Conservation (phyloP, 768 basidiomycete genomes). For the Naganishia vishniacii region DNA sequence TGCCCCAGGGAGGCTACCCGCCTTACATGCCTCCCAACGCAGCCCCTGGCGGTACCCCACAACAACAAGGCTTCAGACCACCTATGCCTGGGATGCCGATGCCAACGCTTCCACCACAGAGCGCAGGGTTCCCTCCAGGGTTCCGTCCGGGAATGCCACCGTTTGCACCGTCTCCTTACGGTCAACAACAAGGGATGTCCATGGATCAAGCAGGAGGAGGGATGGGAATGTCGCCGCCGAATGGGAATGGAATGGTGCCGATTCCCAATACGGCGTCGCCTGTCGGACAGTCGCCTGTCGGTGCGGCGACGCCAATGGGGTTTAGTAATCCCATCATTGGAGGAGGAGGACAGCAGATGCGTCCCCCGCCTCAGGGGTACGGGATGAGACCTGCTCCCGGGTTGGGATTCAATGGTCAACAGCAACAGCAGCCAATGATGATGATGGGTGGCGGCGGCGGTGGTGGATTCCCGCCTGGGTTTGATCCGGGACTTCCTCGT, state of each 20-base stretch:
- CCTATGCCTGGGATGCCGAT: slow-evolving; percentile 23
- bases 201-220: too few relatives aligned
- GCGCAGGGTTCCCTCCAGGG: slow-evolving; percentile 14
- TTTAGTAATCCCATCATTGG: slow-evolving; percentile 15
- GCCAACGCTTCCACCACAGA: slow-evolving; percentile 26
- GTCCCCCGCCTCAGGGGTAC: slow-evolving; percentile 21
- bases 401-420: slow-evolving; percentile 3
- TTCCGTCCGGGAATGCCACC: slow-evolving; percentile 23
- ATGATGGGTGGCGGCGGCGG: not conserved
- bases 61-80: slow-evolving; percentile 14
- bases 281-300: not conserved
- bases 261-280: slow-evolving; percentile 4
- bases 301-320: slow-evolving; percentile 14
- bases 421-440: not conserved
- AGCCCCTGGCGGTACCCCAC: slow-evolving; percentile 25
- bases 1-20: slow-evolving; percentile 27
- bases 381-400: slow-evolving; percentile 32
- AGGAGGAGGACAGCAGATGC: slow-evolving; percentile 5
- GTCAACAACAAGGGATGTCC: slow-evolving; percentile 19
- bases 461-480: slow-evolving; percentile 1
- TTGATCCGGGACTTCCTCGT: slow-evolving; percentile 31
- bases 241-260: slow-evolving; percentile 3
- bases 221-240: slow-evolving; percentile 7
- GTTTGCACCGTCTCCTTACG: slow-evolving; percentile 5
- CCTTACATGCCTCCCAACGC: slow-evolving; percentile 36